Base-by-base conservation (phyloP, 495 filamentous ascomycete genomes). In the Daldinia concentrica region DNA sequence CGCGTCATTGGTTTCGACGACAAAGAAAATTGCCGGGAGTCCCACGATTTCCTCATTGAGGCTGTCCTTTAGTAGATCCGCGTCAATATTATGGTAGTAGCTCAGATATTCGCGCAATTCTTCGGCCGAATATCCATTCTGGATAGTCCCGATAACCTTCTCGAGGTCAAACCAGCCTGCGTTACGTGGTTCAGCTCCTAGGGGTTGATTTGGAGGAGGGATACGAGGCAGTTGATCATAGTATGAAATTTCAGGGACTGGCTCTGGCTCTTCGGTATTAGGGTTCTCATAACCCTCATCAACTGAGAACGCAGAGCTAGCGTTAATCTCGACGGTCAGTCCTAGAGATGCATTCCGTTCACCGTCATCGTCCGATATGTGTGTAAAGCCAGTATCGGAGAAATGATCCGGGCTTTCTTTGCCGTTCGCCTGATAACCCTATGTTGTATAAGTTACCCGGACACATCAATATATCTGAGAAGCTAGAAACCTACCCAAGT, bases 1-100 rank as follows among this genome's bases (percentile, higher is more conserved):
- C 4, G 76, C 75, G 36, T 83, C 69, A 64, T 83, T 84, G 14
- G 77, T 78, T 4, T 73, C 83, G 12, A 81, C 82, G 3, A 76
- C 77, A 30, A 78, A 86, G 73, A 86, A 86, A 7, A 85, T 79
- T 3, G 80, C 68, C 15, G 83, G 81, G 48, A 77, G 78, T 7
- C 80, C 82, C 12, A 64, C 17, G 8, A 83, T 62, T 2, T 59
- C 58, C 8, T 62, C 58, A 45, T 81, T 81, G 30, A 84, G 73
- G 1, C 73, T 26, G 5, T 71, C 68, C 32, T 66, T 56, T 8
- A 80, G 19, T 3, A 52, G 32, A 3, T 15, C 17, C 0, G 27
- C 24, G 11, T 76, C 58, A 1, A 29, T 43, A 37, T 61, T 63
- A 9, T 72, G 45, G 63, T 68, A 80, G 58, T 74, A 63, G 14